Evolutionary conservation across 2,329 filamentous ascomycete species (phyloP).

Genomic region (Xylariaceae sp.): DNA sequence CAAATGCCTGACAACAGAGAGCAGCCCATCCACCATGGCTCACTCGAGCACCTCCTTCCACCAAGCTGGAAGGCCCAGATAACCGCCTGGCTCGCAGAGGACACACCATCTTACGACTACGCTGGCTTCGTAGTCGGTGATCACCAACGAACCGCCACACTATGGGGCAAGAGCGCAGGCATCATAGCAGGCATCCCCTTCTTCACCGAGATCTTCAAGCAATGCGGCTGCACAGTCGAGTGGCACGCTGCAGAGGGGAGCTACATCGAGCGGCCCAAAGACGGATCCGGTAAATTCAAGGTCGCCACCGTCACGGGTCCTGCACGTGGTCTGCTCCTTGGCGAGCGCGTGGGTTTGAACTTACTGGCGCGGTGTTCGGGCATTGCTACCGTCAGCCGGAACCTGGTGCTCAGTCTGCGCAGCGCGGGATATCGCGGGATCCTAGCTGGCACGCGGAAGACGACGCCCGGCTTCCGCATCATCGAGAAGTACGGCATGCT

Average conservation of each 20-base stretch:
- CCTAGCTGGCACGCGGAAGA: constrained; percentile 94
- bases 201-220: constrained; percentile 88
- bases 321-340: constrained; percentile 76
- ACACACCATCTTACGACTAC: constrained; percentile 95
- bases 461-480: constrained; percentile 89
- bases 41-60: constrained; percentile 70
- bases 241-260: constrained; percentile 82
- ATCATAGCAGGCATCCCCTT: constrained; percentile 91
- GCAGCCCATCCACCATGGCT: constrained; percentile 39
- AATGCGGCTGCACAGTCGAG: constrained; percentile 86
- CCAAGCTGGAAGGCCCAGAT: constrained; percentile 80
- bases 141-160: constrained; percentile 58
- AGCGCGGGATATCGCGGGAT: constrained; percentile 74
- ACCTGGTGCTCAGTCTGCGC: constrained; percentile 55
- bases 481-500: constrained; percentile 99
- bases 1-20: constrained; percentile 10
- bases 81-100: constrained; percentile 86
- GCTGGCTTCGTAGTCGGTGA: constrained; percentile 94
- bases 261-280: constrained; percentile 59
- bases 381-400: constrained; percentile 68
- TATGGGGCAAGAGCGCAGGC: constrained; percentile 70
- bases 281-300: constrained; percentile 49
- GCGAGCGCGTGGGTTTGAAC: constrained; percentile 90
- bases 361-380: constrained; percentile 87
- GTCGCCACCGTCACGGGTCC: constrained; percentile 85